Evolutionary conservation across 306 rosid genomes (phyloP).

Genomic region (Cyclanthera cordifolia): DNA sequence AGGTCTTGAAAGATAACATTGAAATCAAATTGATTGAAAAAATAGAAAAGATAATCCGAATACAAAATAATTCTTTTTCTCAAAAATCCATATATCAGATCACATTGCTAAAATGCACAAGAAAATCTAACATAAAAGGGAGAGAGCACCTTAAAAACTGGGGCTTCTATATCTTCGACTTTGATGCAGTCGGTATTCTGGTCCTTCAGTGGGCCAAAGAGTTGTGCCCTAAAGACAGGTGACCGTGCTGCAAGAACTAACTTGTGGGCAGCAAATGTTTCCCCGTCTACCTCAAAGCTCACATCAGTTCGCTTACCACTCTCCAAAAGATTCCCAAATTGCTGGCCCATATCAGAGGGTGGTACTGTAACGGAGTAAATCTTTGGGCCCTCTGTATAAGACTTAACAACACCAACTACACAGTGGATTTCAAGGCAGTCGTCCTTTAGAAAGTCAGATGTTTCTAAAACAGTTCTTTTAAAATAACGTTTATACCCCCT

Average conservation of each 20-base stretch:
- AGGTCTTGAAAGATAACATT: background rate
- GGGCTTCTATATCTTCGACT: slow-evolving; percentile 71
- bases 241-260: slow-evolving; percentile 79
- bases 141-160: slow-evolving; percentile 67
- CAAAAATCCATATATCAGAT: no score
- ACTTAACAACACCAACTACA: slow-evolving; percentile 72
- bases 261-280: slow-evolving; percentile 68
- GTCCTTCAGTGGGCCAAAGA: slow-evolving; percentile 31
- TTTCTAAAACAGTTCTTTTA: slow-evolving; percentile 47
- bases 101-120: background rate
- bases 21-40: background rate
- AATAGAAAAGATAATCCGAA: no score
- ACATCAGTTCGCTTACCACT: slow-evolving; percentile 60
- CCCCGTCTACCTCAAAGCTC: slow-evolving; percentile 61
- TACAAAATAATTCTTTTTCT: no score
- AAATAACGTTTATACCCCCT: slow-evolving; percentile 92
- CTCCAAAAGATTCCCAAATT: slow-evolving; percentile 51
- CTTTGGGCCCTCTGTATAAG: slow-evolving; percentile 12
- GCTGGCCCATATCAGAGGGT: slow-evolving; percentile 46
- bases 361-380: slow-evolving; percentile 32
- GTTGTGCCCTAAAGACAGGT: slow-evolving; percentile 79
- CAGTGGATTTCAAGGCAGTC: slow-evolving; percentile 82
- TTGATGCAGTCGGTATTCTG: slow-evolving; percentile 44
- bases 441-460: slow-evolving; percentile 63
- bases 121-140: slow-evolving; percentile 3